These are phyloP conservation scores for Paraconiothyrium sp. DNA, from an alignment of 2,329 filamentous ascomycete genomes.

Conservation along the genomic window DNA sequence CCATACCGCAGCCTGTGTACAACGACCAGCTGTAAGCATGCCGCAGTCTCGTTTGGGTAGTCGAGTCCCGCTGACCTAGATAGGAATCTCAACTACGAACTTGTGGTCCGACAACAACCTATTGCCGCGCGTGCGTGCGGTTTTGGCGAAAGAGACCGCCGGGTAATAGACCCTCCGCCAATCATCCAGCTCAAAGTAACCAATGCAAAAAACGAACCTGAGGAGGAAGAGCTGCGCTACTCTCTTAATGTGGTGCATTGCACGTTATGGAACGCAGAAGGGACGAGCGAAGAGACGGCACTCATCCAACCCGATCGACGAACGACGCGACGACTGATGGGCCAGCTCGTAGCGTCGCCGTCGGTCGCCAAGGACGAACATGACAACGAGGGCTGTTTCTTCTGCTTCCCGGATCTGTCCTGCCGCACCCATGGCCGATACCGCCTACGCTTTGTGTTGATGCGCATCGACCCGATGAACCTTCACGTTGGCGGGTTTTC, in stretches of 20 bases:
- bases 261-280: constrained; percentile 76
- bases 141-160: constrained; percentile 82
- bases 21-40: constrained; percentile 51
- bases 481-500: constrained; percentile 63
- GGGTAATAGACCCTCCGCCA: constrained; percentile 84
- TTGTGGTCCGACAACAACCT: constrained; percentile 79
- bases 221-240: constrained; percentile 69
- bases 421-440: constrained; percentile 81
- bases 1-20: constrained; percentile 50
- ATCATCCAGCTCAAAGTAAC: constrained; percentile 78
- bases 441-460: constrained; percentile 76
- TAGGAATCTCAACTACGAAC: constrained; percentile 55
- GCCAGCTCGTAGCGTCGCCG: constrained; percentile 77
- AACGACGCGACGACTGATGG: constrained; percentile 80
- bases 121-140: constrained; percentile 81
- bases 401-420: constrained; percentile 84
- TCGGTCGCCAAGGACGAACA: constrained; percentile 80
- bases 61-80: constrained; percentile 32
- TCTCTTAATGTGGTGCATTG: constrained; percentile 79
- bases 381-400: constrained; percentile 79
- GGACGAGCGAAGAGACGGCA: constrained; percentile 72
- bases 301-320: constrained; percentile 75
- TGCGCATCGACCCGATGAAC: constrained; percentile 72
- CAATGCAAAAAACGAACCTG: constrained; percentile 60
- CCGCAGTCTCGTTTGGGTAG: constrained; percentile 26